A percentile compares a stretch with the other conserved stretches of the same genome.
Evolutionary conservation across 768 basidiomycete genomes (phyloP).

Genomic region (Agaricus sinodeliciosus): DNA sequence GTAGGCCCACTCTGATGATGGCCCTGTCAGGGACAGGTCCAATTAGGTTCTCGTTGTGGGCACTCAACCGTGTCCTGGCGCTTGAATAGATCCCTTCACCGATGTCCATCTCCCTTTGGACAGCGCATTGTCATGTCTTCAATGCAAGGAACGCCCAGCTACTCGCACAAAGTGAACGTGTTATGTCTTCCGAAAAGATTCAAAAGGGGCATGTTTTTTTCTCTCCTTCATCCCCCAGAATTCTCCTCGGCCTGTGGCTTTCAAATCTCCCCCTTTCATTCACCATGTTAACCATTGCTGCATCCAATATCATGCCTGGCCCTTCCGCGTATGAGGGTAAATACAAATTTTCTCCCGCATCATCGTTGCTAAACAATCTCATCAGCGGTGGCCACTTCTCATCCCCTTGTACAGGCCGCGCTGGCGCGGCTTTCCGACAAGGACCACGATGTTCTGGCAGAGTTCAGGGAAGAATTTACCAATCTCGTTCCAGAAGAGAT

Average conservation of each 20-base stretch:
- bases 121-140: not conserved
- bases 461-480: not conserved
- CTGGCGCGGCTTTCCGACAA: not conserved
- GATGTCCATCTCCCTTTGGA: not conserved
- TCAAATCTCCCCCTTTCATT: not conserved
- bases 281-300: not conserved
- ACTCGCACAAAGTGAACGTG: not conserved
- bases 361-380: not conserved
- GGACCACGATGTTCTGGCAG: not conserved
- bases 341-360: not conserved
- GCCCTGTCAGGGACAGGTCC: not conserved
- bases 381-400: not conserved
- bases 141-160: not conserved
- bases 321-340: not conserved
- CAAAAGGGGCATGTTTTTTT: not conserved
- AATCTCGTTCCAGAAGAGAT: not conserved
- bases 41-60: conserved; percentile 4
- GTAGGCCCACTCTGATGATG: conserved; percentile 8
- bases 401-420: not conserved
- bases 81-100: not conserved
- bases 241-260: not conserved
- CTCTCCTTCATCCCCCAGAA: not conserved
- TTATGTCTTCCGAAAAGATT: not conserved
- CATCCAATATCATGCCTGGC: no score
- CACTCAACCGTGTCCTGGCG: not conserved